These are phyloP conservation scores for Lineolata rhizophorae DNA, from an alignment of 495 filamentous ascomycete genomes.

Conservation along the genomic window DNA sequence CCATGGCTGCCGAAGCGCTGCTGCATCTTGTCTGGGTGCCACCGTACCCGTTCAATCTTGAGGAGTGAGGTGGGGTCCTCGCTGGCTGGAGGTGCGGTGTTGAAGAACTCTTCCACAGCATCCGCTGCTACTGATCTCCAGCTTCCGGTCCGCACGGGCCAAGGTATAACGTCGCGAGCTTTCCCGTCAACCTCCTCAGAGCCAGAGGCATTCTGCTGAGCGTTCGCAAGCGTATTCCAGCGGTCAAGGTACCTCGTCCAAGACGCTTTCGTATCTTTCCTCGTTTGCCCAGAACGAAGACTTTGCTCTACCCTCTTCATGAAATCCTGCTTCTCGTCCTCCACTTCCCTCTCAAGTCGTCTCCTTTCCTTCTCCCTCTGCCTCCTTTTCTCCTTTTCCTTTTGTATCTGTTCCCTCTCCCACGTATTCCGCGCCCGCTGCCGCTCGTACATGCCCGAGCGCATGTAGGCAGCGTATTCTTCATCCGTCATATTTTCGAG, in stretches of 20 bases:
- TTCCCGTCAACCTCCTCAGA: slow-evolving; percentile 1
- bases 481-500: slow-evolving; percentile 80
- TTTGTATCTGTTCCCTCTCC: slow-evolving; percentile 35
- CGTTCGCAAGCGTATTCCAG: slow-evolving; percentile 37
- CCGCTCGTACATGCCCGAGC: slow-evolving; percentile 81
- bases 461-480: slow-evolving; percentile 69
- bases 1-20: slow-evolving; percentile 53
- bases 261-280: slow-evolving; percentile 22
- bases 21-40: slow-evolving; percentile 98
- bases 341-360: slow-evolving; percentile 1
- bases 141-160: slow-evolving; percentile 52
- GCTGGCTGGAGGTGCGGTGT: slow-evolving; percentile 22
- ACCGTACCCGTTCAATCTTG: slow-evolving; percentile 71
- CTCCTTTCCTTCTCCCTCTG: slow-evolving; percentile 22
- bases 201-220: slow-evolving; percentile 3
- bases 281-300: slow-evolving; percentile 26
- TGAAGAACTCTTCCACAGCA: slow-evolving; percentile 41
- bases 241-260: slow-evolving; percentile 43
- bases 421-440: slow-evolving; percentile 42
- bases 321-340: slow-evolving; percentile 6
- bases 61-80: slow-evolving; percentile 23
- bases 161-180: slow-evolving; percentile 31
- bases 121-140: slow-evolving; percentile 36
- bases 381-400: slow-evolving; percentile 25
- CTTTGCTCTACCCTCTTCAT: slow-evolving; percentile 25